These are phyloP conservation scores for Coriaria nepalensis DNA, from an alignment of 306 rosid species.

Conservation along the genomic window DNA sequence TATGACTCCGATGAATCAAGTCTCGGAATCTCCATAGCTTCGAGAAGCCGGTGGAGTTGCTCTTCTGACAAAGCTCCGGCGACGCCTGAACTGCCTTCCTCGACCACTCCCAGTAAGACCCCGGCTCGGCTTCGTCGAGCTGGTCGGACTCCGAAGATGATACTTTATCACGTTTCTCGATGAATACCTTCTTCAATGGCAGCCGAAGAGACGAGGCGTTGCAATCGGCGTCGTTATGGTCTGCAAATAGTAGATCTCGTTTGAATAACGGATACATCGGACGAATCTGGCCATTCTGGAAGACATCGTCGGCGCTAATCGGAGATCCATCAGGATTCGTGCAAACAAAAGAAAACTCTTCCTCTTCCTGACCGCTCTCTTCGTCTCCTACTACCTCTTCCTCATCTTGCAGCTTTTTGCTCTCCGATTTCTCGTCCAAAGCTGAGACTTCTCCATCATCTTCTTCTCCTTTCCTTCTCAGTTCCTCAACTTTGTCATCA, in stretches of 20 bases:
- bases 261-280: conserved; percentile 57
- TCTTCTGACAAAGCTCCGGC: conserved; percentile 38
- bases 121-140: conserved; percentile 17
- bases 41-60: conserved; percentile 77
- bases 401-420: conserved; percentile 21
- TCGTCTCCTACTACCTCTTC: not conserved
- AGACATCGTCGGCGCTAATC: conserved; percentile 59
- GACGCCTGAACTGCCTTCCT: conserved; percentile 23
- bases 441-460: not conserved
- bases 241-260: conserved; percentile 36
- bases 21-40: conserved; percentile 69
- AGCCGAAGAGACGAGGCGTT: conserved; percentile 12
- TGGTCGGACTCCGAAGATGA: conserved; percentile 21
- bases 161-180: conserved; percentile 18
- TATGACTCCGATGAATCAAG: conserved; percentile 52
- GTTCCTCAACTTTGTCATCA: not conserved
- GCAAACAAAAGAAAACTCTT: conserved; percentile 60
- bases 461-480: no score
- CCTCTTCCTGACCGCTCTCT: conserved; percentile 21
- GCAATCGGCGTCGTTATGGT: conserved; percentile 15
- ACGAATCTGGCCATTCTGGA: conserved; percentile 70
- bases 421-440: conserved; percentile 5
- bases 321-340: conserved; percentile 38
- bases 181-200: conserved; percentile 46
- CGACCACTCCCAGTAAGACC: conserved; percentile 64